These are phyloP conservation scores for Cercospora beticola DNA, from an alignment of 2,329 filamentous ascomycete genomes.

Conservation along the genomic window DNA sequence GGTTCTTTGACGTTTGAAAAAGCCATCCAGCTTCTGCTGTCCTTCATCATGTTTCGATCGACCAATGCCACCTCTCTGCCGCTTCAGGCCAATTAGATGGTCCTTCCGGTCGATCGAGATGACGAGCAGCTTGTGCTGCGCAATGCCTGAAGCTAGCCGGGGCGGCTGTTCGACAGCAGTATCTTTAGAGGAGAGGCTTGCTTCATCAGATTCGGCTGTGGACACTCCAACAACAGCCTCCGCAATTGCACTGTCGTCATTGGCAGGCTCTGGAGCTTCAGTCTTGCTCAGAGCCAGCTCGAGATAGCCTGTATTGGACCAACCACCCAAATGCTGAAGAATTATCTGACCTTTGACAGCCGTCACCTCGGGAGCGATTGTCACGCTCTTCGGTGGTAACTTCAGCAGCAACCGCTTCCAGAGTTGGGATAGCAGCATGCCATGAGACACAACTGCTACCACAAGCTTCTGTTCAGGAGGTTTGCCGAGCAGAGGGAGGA, in stretches of 20 bases:
- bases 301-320: slow-evolving; percentile 67
- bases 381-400: slow-evolving; percentile 51
- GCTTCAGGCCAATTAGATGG: slow-evolving; percentile 72
- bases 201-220: background rate
- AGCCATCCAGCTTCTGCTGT: slow-evolving; percentile 73
- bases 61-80: slow-evolving; percentile 79
- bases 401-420: slow-evolving; percentile 62
- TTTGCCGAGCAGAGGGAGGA: slow-evolving; percentile 57
- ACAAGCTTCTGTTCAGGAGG: slow-evolving; percentile 30
- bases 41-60: slow-evolving; percentile 71
- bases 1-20: slow-evolving; percentile 57
- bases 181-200: slow-evolving; percentile 22
- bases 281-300: slow-evolving; percentile 37
- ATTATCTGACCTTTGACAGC: slow-evolving; percentile 40
- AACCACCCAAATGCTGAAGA: slow-evolving; percentile 57
- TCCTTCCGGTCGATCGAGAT: slow-evolving; percentile 65
- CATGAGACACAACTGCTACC: slow-evolving; percentile 75
- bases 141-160: background rate
- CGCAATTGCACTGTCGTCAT: background rate
- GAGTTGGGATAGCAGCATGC: slow-evolving; percentile 72
- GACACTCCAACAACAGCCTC: background rate
- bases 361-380: slow-evolving; percentile 45
- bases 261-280: background rate
- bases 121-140: slow-evolving; percentile 44
- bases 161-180: background rate